These are phyloP conservation scores for Microcyclospora tardicrescens DNA, from an alignment of 2,329 filamentous ascomycete genomes.

Conservation along the genomic window DNA sequence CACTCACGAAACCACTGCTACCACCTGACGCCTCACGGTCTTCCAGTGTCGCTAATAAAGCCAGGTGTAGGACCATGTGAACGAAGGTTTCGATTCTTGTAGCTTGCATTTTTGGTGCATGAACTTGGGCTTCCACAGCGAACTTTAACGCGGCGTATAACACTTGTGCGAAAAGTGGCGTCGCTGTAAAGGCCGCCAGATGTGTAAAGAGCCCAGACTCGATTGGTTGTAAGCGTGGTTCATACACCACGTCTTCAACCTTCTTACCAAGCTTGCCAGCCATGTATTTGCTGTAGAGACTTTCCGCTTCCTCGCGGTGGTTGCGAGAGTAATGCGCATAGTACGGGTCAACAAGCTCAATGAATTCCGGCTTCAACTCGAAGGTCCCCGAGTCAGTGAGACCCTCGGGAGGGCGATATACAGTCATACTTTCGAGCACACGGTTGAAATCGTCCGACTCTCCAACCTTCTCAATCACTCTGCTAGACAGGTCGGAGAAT, in stretches of 20 bases:
- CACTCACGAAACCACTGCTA: slow-evolving; percentile 12
- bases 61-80: slow-evolving; percentile 78
- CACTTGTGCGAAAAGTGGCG: slow-evolving; percentile 76
- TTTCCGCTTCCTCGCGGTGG: slow-evolving; percentile 88
- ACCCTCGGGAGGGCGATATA: slow-evolving; percentile 80
- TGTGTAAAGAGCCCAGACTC: slow-evolving; percentile 62
- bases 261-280: slow-evolving; percentile 76
- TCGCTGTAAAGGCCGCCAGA: slow-evolving; percentile 67
- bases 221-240: slow-evolving; percentile 70
- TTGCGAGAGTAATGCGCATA: slow-evolving; percentile 95
- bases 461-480: slow-evolving; percentile 76
- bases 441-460: slow-evolving; percentile 80
- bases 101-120: slow-evolving; percentile 60
- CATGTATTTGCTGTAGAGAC: slow-evolving; percentile 73
- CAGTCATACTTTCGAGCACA: slow-evolving; percentile 76
- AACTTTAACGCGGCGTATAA: slow-evolving; percentile 82
- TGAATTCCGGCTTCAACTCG: slow-evolving; percentile 72
- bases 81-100: slow-evolving; percentile 84
- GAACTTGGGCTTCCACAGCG: slow-evolving; percentile 53
- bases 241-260: slow-evolving; percentile 74
- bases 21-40: slow-evolving; percentile 36
- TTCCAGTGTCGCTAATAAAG: slow-evolving; percentile 74
- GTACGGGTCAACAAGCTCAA: slow-evolving; percentile 87
- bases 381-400: slow-evolving; percentile 88
- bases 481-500: slow-evolving; percentile 78